Base-by-base conservation (phyloP, 2,329 filamentous ascomycete genomes). In the Onygenales sp. region DNA sequence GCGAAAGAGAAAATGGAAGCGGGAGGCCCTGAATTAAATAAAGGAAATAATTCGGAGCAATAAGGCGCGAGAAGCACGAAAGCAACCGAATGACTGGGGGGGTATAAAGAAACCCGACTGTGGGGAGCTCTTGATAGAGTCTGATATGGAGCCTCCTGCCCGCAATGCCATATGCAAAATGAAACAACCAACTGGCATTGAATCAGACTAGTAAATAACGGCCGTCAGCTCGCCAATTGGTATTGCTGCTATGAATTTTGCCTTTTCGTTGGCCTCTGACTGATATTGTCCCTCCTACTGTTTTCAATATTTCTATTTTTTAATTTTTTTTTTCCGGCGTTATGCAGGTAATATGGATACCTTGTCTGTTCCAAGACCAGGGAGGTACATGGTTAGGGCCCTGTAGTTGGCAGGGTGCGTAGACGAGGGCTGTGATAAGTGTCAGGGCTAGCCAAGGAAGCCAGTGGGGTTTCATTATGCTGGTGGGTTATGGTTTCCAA, bases 61-160 rank as follows among this genome's bases (percentile, higher is more conserved):
- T 44, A 51, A 53, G 34, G 45, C 49, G 33, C 21, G 45, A 42
- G 36, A 39, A 47, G 45, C 27, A 50, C 45, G 48, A 52, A 40
- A 49, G 46, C 37, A 40, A 49, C 49, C 33, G 46, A 55, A 43
- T 52, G 51, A 48, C 49, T 45, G 47, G 46, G 52, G 52, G 53
- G 21, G 49, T 43, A 52, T 52, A 52, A 45, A 52, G 42, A 51
- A 45, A 52, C 50, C 43, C 49, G 21, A 37, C 34, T 33, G 52
- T 53, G 45, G 45, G 48, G 52, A 53, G 52, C 52, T 53, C 40
- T 36, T 36, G 45, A 34, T 42, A 32, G 34, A 42, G 36, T 42
- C 39, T 21, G 42, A n/a, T n/a, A 40, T 32, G 21, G 34, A 40
- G 34, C 11, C n/a, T 14, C 9, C 27, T 27, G 31, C 32, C 31